phyloP scores from a whole-genome alignment of 305 asterid species.

The Fraxinus platypoda region DNA sequence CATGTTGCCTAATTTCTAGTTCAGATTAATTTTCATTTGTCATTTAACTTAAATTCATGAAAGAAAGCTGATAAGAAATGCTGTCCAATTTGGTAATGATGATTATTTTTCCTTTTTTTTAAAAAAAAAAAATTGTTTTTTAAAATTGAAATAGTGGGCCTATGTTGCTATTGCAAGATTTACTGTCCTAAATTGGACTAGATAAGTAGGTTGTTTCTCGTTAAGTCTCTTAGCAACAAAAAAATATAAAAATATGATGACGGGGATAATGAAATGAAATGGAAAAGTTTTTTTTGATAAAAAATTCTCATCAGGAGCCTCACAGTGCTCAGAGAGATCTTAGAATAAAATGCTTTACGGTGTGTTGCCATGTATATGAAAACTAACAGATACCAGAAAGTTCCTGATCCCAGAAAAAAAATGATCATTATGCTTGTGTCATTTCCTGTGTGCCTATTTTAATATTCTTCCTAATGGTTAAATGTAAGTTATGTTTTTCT shows the following conservation, averaged over 20 bases:
- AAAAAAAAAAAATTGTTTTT: no score
- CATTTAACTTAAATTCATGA: not conserved
- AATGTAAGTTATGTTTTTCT: not conserved
- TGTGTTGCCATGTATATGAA: not conserved
- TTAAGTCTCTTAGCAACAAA: not conserved
- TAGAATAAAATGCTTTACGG: not conserved
- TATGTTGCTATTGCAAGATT: not conserved
- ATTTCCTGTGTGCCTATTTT: not conserved
- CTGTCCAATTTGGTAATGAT: not conserved
- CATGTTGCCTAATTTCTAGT: not conserved
- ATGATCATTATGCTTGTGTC: not conserved
- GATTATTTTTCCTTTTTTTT: not conserved
- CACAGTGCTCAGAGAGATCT: not conserved
- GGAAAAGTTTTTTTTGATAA: not conserved
- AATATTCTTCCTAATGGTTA: not conserved
- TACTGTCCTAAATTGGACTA: not conserved
- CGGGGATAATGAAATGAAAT: not conserved
- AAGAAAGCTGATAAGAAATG: not conserved
- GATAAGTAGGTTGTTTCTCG: not conserved
- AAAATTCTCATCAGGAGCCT: not conserved
- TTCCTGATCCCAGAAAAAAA: not conserved
- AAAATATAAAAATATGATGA: not conserved
- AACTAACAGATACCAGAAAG: not conserved
- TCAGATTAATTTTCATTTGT: not conserved
- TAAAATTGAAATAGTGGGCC: not conserved